These are phyloP conservation scores for Endocarpon pusillum DNA, from an alignment of 495 filamentous ascomycete species.

Conservation along the genomic window DNA sequence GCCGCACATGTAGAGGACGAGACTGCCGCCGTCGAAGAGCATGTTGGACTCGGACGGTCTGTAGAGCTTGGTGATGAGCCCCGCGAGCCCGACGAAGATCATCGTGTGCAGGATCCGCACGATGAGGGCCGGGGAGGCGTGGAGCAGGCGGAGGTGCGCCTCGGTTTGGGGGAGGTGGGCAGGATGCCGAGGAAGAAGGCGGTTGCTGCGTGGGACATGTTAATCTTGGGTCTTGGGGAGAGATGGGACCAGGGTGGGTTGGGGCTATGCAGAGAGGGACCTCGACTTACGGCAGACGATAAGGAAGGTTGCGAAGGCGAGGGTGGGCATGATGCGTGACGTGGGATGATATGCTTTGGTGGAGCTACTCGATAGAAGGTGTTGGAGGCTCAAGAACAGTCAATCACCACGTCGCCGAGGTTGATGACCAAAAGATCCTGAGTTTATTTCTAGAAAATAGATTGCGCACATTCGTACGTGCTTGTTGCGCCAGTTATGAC, in stretches of 20 bases:
- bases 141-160: constrained; percentile 68
- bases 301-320: constrained; percentile 75
- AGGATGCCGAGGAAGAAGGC: constrained; percentile 97
- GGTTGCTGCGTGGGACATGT: constrained; percentile 37
- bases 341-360: no score
- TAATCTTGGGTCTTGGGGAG: not conserved
- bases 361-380: no score
- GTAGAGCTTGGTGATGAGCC: constrained; percentile 89
- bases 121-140: constrained; percentile 77
- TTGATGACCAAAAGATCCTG: no score
- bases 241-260: not conserved
- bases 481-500: no score
- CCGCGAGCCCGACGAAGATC: constrained; percentile 70
- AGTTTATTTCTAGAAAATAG: no score
- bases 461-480: no score
- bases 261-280: constrained; percentile 1
- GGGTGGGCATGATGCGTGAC: constrained; percentile 1
- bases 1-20: constrained; percentile 84
- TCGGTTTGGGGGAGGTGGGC: constrained; percentile 59
- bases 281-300: constrained; percentile 72
- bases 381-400: no score
- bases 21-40: constrained; percentile 84
- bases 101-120: constrained; percentile 85
- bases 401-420: no score
- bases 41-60: constrained; percentile 79